These are phyloP conservation scores for Cladophialophora yegresii DNA, from an alignment of 2,329 filamentous ascomycete species.

Conservation along the genomic window DNA sequence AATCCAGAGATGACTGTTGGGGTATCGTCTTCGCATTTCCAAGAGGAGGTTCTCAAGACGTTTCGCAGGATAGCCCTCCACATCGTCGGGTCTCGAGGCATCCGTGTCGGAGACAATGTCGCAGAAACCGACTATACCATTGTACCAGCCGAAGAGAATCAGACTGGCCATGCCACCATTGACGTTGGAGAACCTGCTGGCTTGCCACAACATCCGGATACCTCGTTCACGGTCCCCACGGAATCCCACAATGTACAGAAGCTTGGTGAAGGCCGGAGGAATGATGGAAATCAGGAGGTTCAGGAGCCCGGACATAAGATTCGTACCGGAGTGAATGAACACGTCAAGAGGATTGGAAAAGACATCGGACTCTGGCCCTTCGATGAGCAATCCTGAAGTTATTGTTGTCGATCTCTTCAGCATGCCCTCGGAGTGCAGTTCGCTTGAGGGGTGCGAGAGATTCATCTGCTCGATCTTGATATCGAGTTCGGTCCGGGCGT, in stretches of 20 bases:
- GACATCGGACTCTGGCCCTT: conserved; percentile 61
- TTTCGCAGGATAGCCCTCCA: conserved; percentile 70
- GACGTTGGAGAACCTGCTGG: conserved; percentile 80
- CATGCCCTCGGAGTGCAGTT: conserved; percentile 22
- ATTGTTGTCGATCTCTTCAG: conserved; percentile 22
- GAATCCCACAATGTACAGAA: conserved; percentile 88
- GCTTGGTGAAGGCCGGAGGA: conserved; percentile 82
- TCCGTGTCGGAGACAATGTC: conserved; percentile 71
- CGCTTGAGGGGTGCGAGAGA: conserved; percentile 19
- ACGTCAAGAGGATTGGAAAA: conserved; percentile 77
- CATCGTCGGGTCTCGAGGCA: conserved; percentile 56
- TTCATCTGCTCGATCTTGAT: conserved; percentile 32
- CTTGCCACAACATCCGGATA: conserved; percentile 84
- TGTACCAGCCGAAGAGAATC: conserved; percentile 81
- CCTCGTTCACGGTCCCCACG: conserved; percentile 82
- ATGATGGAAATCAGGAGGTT: conserved; percentile 88
- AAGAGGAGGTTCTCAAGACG: conserved; percentile 67
- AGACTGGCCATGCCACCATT: conserved; percentile 86
- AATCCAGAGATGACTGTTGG: conserved; percentile 79
- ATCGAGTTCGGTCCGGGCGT: conserved; percentile 30
- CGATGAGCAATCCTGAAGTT: conserved; percentile 42
- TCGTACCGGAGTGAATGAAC: conserved; percentile 86
- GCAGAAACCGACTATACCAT: conserved; percentile 78
- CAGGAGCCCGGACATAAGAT: conserved; percentile 85
- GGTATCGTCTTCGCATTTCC: conserved; percentile 76